These are phyloP conservation scores for Blepharisma japonicum DNA, from an alignment of 73 alveolate species.

Conservation along the genomic window DNA sequence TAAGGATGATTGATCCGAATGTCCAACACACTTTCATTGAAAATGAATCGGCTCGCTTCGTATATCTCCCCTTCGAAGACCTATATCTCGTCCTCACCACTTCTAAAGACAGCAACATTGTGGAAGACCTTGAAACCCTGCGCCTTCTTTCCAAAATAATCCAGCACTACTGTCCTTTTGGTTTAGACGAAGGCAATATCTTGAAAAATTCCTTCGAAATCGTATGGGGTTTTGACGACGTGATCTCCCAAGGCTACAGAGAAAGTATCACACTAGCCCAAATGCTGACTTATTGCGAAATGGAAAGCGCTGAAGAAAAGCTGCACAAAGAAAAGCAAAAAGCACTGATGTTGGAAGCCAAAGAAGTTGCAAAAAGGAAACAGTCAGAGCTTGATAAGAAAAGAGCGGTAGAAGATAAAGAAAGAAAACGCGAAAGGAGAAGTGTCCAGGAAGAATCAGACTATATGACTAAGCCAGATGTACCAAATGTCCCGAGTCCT, in stretches of 20 bases:
- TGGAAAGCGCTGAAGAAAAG: conserved; percentile 96
- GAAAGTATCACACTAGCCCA: conserved; percentile 85
- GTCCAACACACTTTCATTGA: conserved; percentile 92
- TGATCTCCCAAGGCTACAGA: conserved; percentile 87
- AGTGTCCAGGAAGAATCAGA: background rate
- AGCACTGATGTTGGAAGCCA: conserved; percentile 49
- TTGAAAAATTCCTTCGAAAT: conserved; percentile 87
- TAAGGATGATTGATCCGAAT: conserved; percentile 47
- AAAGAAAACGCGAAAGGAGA: background rate
- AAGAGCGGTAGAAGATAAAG: conserved; percentile 38
- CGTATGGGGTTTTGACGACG: conserved; percentile 89
- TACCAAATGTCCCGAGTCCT: too few species aligned
- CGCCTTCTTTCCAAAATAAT: conserved; percentile 70
- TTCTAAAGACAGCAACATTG: conserved; percentile 82
- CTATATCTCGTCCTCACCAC: conserved; percentile 86
- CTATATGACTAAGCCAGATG: too few species aligned
- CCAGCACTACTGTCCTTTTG: conserved; percentile 52
- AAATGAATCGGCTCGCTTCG: conserved; percentile 84
- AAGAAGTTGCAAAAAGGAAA: conserved; percentile 45
- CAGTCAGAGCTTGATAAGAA: conserved; percentile 34
- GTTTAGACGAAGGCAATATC: conserved; percentile 71
- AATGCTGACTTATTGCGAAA: conserved; percentile 80
- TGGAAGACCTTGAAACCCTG: conserved; percentile 91
- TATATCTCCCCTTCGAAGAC: conserved; percentile 88
- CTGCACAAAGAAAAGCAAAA: conserved; percentile 55